Evolutionary conservation across 495 filamentous ascomycete genomes (phyloP), one percentile per base, ranked within the genome.

Genomic region (Xylaria flabelliformis): DNA sequence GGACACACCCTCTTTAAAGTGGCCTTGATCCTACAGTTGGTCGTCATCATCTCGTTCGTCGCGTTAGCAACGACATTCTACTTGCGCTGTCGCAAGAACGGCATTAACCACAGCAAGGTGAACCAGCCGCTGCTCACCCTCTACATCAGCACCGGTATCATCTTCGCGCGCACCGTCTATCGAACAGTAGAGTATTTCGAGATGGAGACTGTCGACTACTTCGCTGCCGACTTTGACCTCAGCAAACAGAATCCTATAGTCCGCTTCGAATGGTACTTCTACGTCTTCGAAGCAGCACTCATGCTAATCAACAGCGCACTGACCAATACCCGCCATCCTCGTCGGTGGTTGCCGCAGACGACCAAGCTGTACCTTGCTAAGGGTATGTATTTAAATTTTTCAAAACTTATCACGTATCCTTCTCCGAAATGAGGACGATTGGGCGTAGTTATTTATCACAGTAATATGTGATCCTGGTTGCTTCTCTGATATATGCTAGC

Each of bases 231-330:
- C 15, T 69, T 75, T n/a, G 83, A 87, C 55, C 73, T 73, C 0
- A 64, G 63, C 61, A 74, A 61, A 6, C 66, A 85, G 17, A 88
- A 84, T 44, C 88, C 89, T 0, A 79, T 91, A 44, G 65, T 91
- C 56, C 86, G 88, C 34, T 87, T 91, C 64, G 91, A 94, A 77
- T 91, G 88, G 87, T 92, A 88, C 77, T 92, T 93, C 76, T 93
- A 88, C 80, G 82, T 93, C 44, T 93, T 93, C 72, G 92, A 93
- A 77, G 85, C 85, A 0, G 77, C 77, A 13, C 78, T 91, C 63
- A 93, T 94, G 91, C 82, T 90, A 3, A 61, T 74, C 59, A 93
- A 93, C 68, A 85, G 82, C 26, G 80, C 86, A 12, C 70, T 93
- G 77, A 76, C 91, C 69, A 93, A 93, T 73, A 74, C 87, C 13